Conservation (phyloP, 805 yeast species). For the Saccharomycopsis capsularis region DNA sequence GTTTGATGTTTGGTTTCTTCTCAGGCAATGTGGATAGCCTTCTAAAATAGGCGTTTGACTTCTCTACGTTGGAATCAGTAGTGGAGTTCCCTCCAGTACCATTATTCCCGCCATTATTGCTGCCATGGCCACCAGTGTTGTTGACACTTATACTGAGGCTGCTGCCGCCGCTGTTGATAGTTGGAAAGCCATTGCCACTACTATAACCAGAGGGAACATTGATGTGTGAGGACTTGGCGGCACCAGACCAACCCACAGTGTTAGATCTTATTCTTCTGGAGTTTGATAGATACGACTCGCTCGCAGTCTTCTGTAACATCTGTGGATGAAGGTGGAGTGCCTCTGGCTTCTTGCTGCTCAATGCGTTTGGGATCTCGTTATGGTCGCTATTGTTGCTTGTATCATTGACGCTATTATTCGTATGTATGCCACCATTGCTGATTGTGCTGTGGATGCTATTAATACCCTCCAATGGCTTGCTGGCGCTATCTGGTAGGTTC, state of each 20-base stretch:
- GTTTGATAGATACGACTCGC: not conserved
- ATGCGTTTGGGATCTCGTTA: not conserved
- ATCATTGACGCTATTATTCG: not conserved
- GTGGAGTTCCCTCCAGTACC: too few relatives aligned
- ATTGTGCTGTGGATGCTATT: not conserved
- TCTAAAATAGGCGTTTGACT: constrained; percentile 41
- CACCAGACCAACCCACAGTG: constrained; percentile 13
- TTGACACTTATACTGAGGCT: not conserved
- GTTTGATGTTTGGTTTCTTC: constrained; percentile 17
- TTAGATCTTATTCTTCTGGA: constrained; percentile 11
- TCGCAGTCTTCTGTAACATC: not conserved
- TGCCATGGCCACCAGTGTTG: not conserved
- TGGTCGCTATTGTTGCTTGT: not conserved
- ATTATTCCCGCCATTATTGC: not conserved
- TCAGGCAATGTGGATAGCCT: constrained; percentile 38
- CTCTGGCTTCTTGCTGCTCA: not conserved
- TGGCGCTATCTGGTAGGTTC: not conserved
- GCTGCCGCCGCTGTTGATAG: not conserved
- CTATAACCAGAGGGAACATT: not conserved
- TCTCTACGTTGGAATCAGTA: constrained; percentile 35
- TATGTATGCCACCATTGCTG: not conserved
- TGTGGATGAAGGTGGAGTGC: not conserved
- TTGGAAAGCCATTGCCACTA: too few relatives aligned
- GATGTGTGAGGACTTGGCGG: constrained; percentile 3
- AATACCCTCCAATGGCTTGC: too few relatives aligned